A percentile compares a stretch with the other conserved stretches of the same genome.
Conservation (phyloP, 768 basidiomycete species). For the Phanerochaete carnosa region DNA sequence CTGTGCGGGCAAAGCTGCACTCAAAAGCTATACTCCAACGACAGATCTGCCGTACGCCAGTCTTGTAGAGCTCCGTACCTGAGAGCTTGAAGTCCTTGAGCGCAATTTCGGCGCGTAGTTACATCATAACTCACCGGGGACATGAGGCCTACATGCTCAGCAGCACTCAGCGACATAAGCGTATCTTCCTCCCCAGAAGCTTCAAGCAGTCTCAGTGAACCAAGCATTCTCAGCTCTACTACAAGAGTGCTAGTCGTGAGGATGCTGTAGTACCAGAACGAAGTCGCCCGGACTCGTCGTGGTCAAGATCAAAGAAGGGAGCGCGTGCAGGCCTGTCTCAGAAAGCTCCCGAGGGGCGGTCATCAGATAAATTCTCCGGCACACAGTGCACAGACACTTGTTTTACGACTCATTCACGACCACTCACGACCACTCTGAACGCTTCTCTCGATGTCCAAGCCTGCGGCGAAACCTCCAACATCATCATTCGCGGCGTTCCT, state of each 20-base stretch:
- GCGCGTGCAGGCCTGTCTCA: background rate
- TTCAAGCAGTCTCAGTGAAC: no score
- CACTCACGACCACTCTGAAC: background rate
- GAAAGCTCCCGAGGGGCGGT: background rate
- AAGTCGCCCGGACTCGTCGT: background rate
- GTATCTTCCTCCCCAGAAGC: no score
- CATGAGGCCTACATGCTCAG: no score
- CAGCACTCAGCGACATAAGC: no score
- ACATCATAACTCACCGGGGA: no score
- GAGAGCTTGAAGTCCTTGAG: no score
- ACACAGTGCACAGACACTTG: background rate
- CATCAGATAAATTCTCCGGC: background rate
- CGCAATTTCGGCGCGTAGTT: no score
- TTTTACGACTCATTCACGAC: background rate
- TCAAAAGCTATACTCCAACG: no score
- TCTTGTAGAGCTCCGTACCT: no score
- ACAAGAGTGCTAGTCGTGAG: background rate
- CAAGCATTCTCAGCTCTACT: no score
- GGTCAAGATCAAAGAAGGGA: background rate
- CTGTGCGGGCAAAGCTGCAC: no score
- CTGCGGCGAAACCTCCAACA: background rate
- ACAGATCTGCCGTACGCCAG: no score
- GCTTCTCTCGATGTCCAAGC: background rate
- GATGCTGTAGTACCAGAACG: background rate
- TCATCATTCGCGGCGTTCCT: constrained; percentile 16